Percentiles rank a stretch among this genome's conserved stretches.
These are phyloP conservation scores for Raphanus raphanistrum DNA, from an alignment of 345 rosid genomes.

Conservation along the genomic window DNA sequence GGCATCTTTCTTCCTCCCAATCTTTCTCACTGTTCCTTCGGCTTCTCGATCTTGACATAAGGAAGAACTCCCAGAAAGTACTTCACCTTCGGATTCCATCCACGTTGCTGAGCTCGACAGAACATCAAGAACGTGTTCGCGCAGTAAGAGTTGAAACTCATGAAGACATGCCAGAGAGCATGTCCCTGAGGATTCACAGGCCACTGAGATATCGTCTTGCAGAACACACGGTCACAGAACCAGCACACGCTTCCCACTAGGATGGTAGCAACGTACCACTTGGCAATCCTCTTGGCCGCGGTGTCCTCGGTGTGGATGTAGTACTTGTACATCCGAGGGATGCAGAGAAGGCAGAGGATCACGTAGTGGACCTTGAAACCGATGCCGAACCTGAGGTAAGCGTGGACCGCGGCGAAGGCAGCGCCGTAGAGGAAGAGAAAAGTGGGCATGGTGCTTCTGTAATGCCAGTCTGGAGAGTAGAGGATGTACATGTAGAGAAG, in stretches of 20 bases:
- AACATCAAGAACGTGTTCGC: conserved; percentile 98
- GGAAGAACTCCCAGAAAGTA: conserved; percentile 62
- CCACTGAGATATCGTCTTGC: conserved; percentile 62
- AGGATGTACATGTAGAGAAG: conserved; percentile 92
- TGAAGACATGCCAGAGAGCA: conserved; percentile 83
- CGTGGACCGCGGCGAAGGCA: conserved; percentile 69
- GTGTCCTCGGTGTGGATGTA: conserved; percentile 76
- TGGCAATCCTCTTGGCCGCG: conserved; percentile 70
- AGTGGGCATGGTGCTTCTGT: conserved; percentile 91
- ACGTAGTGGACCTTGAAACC: conserved; percentile 88
- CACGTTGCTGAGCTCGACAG: conserved; percentile 83
- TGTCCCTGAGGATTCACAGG: conserved; percentile 85
- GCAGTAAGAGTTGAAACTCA: conserved; percentile 86
- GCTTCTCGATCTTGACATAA: conserved; percentile 79
- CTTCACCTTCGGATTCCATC: conserved; percentile 73
- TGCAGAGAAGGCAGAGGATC: conserved; percentile 76
- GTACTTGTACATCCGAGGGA: conserved; percentile 94
- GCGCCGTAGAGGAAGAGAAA: conserved; percentile 89
- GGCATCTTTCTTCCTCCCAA: neutral
- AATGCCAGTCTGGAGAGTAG: conserved; percentile 99
- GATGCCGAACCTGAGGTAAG: conserved; percentile 63
- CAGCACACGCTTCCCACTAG: conserved; percentile 65
- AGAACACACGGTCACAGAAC: conserved; percentile 66
- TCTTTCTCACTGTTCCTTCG: conserved; percentile 53
- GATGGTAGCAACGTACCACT: conserved; percentile 65